Conservation (phyloP, 2,329 filamentous ascomycete genomes). For the Botryosphaeria dothidea region DNA sequence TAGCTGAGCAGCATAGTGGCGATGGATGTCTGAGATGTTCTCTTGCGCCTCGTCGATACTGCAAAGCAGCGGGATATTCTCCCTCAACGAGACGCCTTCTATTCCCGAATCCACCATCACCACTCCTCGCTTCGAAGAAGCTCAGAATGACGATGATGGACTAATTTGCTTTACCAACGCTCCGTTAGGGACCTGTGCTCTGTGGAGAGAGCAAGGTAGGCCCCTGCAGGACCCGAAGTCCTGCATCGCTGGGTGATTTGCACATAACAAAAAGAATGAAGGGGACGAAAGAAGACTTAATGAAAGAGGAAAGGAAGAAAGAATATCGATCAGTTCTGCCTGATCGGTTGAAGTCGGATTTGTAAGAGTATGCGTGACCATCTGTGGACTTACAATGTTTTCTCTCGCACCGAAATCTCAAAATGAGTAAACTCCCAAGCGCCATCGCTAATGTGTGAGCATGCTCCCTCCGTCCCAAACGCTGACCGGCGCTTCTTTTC, state of each 20-base stretch:
- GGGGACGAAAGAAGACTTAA: not conserved
- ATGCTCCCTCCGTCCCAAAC: not conserved
- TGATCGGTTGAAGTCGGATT: not conserved
- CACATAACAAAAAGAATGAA: not conserved
- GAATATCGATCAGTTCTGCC: not conserved
- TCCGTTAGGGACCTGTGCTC: constrained; percentile 46
- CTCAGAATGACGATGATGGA: constrained; percentile 8
- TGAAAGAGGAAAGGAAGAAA: not conserved
- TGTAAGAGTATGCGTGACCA: not conserved
- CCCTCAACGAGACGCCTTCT: constrained; percentile 35
- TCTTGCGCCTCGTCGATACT: constrained; percentile 37
- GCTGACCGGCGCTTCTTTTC: not conserved
- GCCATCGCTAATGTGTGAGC: constrained; percentile 16
- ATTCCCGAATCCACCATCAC: constrained; percentile 27
- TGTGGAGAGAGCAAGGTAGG: constrained; percentile 29
- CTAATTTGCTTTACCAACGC: constrained; percentile 44
- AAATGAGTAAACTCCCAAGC: constrained; percentile 10
- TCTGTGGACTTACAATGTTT: not conserved
- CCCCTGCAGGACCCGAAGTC: constrained; percentile 45
- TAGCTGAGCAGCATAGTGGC: not conserved
- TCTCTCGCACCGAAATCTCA: not conserved
- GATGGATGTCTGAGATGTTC: constrained; percentile 38
- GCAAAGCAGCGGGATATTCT: constrained; percentile 23
- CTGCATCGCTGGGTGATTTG: constrained; percentile 45
- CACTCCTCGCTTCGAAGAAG: constrained; percentile 6